Base-by-base conservation (phyloP, 371 early-diverging fungal genomes). In the Ordospora colligata region DNA sequence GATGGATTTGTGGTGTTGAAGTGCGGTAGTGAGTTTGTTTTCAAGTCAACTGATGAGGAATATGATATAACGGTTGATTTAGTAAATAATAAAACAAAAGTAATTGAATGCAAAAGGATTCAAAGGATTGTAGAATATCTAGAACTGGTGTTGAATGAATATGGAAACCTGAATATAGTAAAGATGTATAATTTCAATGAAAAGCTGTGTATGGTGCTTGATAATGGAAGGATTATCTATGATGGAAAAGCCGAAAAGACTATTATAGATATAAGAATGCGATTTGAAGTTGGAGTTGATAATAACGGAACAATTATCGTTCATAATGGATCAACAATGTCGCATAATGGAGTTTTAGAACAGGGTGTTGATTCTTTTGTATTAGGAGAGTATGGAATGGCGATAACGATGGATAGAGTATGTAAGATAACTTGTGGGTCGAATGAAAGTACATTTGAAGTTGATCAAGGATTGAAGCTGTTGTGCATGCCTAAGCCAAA, bases 391-490 rank as follows among this genome's bases (percentile, higher is more conserved):
- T 17, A 25, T 37, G 58, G 58, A 11, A 37, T 58, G 37, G 17
- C 40, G 5, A 58, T 40, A 1, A 19, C 40, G 17, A 37, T 40
- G 2, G 58, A 58, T 12, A 17, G 58, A 7, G 17, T 10, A 14
- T 27, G 58, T n/a, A 58, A 17, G 14, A 37, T 58, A 37, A n/a
- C 40, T 12, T 58, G 27, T 37, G 58, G n/a, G 2, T 11, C n/a
- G 11, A 58, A 58, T n/a, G 12, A 58, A 58, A 58, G 58, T 10
- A 37, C 14, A 25, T 58, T 27, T 40, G 37, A 58, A 17, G 58
- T 58, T 37, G 73, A 73, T 73, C 54, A 44, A 8, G 40, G 49
- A 11, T 50, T 73, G 40, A 50, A 73, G 62, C 46, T 73, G 22
- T 49, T 73, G 12, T 63, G 73, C 12, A 32, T 27, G 1, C 22